These are phyloP conservation scores for Colletotrichum acutatum DNA, from an alignment of 2,329 filamentous ascomycete species.

Conservation along the genomic window DNA sequence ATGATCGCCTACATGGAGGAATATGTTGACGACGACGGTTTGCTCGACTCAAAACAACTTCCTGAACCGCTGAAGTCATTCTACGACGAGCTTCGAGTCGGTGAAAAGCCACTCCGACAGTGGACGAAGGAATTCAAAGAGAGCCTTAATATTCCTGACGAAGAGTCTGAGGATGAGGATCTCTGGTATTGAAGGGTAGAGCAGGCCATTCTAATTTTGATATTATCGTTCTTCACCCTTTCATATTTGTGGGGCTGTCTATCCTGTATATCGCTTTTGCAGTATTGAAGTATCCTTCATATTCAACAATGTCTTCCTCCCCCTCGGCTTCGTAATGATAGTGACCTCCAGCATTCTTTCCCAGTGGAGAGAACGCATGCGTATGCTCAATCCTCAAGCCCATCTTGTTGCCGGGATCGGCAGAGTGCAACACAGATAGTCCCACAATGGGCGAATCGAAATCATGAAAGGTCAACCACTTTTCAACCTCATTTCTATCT, in stretches of 20 bases:
- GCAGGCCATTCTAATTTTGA: too few relatives aligned
- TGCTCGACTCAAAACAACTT: slow-evolving; percentile 37
- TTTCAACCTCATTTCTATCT: slow-evolving; percentile 42
- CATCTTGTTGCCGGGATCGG: slow-evolving; percentile 48
- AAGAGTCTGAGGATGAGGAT: not conserved
- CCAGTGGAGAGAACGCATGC: slow-evolving; percentile 52
- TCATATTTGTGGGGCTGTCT: slow-evolving; percentile 39
- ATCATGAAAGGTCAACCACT: slow-evolving; percentile 54
- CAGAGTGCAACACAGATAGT: slow-evolving; percentile 53
- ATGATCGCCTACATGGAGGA: slow-evolving; percentile 41
- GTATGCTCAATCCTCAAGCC: slow-evolving; percentile 59
- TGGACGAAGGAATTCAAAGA: slow-evolving; percentile 35
- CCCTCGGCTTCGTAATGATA: slow-evolving; percentile 54
- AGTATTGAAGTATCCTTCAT: slow-evolving; percentile 58
- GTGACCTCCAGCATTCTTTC: slow-evolving; percentile 51
- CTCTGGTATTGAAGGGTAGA: too few relatives aligned
- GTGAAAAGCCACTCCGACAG: slow-evolving; percentile 34
- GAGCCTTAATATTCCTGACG: slow-evolving; percentile 19
- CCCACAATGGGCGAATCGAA: slow-evolving; percentile 51
- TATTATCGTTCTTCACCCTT: too few relatives aligned
- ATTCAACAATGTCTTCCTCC: slow-evolving; percentile 50
- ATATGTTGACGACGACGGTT: slow-evolving; percentile 41
- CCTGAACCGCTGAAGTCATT: slow-evolving; percentile 37
- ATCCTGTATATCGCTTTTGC: slow-evolving; percentile 53
- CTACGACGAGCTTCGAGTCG: slow-evolving; percentile 34